Evolutionary conservation across 2,329 filamentous ascomycete genomes (phyloP), one percentile per base, ranked within the genome.

Genomic region (Blastomyces silverae): DNA sequence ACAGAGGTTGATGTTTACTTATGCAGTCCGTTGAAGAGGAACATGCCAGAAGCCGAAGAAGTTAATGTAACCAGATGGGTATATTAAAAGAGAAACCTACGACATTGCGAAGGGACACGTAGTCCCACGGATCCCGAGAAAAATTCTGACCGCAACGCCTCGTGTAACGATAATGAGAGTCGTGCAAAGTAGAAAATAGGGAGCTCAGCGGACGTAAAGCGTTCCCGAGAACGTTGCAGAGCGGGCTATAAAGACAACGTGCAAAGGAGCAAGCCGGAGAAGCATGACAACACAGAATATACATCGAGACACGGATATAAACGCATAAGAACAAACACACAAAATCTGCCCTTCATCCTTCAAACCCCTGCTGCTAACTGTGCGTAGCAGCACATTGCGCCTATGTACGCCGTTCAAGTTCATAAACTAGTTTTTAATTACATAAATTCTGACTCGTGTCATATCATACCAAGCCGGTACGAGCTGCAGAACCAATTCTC

Each of bases 151-250:
- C 5, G 25, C 42, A 61, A 42, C 17, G 17, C 25, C 25, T 10
- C 20, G 37, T 22, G 59, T 34, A 50, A 61, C 44, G 28, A 61
- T 61, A 61, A 37, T 61, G 44, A 61, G 37, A 61, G 44, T 34
- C n/a, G 52, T 61, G 59, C 22, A 22, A 28, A 60, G 57, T 31
- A 15, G 34, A 39, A 57, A 57, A n/a, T 22, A 39, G 15, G 37
- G 17, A 17, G 37, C 37, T 22, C 7, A 48, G 15, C 22, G 34
- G 44, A 50, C 50, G 42, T 17, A 59, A 44, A 59, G 28, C 34
- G 13, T 48, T 17, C 17, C 42, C 42, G 11, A 1, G 28, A 48
- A 11, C 13, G 17, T 22, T 1, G 58, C 28, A 44, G n/a, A 37
- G 44, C 20, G 34, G 48, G 22, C 0, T 39, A 20, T 25, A 48